Percentiles rank a stretch among this genome's conserved stretches.
These are phyloP conservation scores for Exophiala xenobiotica DNA, from an alignment of 2,329 filamentous ascomycete genomes.

Conservation along the genomic window DNA sequence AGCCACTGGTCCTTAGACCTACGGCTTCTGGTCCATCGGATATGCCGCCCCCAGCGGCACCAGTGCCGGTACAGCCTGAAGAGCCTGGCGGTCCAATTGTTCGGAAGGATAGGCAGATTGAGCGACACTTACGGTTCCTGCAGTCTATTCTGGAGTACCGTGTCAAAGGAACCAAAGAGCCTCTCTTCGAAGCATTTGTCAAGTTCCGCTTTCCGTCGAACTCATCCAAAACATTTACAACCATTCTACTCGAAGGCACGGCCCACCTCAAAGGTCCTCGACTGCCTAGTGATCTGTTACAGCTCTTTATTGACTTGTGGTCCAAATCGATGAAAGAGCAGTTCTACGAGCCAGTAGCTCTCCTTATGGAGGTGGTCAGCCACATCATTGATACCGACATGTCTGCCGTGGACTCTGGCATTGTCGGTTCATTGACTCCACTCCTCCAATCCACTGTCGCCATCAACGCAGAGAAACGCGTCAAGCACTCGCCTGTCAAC, in stretches of 20 bases:
- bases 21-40: slow-evolving; percentile 21
- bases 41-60: slow-evolving; percentile 23
- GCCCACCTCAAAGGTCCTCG: slow-evolving; percentile 44
- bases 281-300: slow-evolving; percentile 51
- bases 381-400: slow-evolving; percentile 43
- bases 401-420: slow-evolving; percentile 36
- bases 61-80: slow-evolving; percentile 32
- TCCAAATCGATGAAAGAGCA: slow-evolving; percentile 55
- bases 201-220: slow-evolving; percentile 55
- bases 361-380: slow-evolving; percentile 44
- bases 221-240: slow-evolving; percentile 50
- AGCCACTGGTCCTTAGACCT: slow-evolving; percentile 38
- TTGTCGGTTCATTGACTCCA: slow-evolving; percentile 41
- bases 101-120: slow-evolving; percentile 27
- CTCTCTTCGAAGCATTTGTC: slow-evolving; percentile 56
- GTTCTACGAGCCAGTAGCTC: slow-evolving; percentile 45
- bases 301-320: slow-evolving; percentile 56
- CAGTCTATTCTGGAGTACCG: slow-evolving; percentile 58
- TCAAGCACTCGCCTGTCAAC: slow-evolving; percentile 45
- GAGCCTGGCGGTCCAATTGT: slow-evolving; percentile 12
- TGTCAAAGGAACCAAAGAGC: slow-evolving; percentile 47
- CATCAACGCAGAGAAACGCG: slow-evolving; percentile 55
- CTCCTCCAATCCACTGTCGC: slow-evolving; percentile 49
- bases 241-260: slow-evolving; percentile 54
- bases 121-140: slow-evolving; percentile 43